phyloP scores from a whole-genome alignment of 1,284 basidiomycete genomes.

The Puccinia horiana region DNA sequence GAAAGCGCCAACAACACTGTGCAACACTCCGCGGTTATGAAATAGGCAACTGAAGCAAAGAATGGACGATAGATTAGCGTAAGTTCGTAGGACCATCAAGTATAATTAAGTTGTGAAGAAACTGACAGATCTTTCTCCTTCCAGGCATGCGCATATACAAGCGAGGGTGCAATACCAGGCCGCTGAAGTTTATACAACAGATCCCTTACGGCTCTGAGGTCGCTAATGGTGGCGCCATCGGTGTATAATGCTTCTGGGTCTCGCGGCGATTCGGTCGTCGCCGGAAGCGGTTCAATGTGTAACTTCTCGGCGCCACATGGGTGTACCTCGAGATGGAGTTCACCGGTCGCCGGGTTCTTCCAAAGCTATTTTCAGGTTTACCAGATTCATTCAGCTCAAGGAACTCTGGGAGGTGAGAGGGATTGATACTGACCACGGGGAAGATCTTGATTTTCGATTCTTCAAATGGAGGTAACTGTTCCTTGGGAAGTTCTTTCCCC shows the following conservation, averaged over 20 bases:
- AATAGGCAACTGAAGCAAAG: slow-evolving; percentile 56
- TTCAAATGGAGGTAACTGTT: slow-evolving; percentile 73
- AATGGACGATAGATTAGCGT: background rate
- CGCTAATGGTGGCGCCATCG: slow-evolving; percentile 70
- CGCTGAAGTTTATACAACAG: slow-evolving; percentile 76
- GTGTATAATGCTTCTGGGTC: slow-evolving; percentile 67
- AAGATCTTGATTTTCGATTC: slow-evolving; percentile 71
- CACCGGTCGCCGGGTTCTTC: slow-evolving; percentile 79
- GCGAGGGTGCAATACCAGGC: slow-evolving; percentile 71
- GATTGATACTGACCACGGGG: slow-evolving; percentile 65
- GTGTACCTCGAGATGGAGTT: slow-evolving; percentile 69
- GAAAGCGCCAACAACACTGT: slow-evolving; percentile 76
- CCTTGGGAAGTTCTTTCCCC: slow-evolving; percentile 68
- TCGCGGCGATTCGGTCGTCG: slow-evolving; percentile 65
- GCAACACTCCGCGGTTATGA: slow-evolving; percentile 69
- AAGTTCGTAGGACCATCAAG: background rate
- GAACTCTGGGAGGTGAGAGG: background rate
- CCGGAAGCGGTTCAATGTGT: slow-evolving; percentile 68
- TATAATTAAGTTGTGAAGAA: background rate
- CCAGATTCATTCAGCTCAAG: background rate
- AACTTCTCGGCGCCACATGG: slow-evolving; percentile 56
- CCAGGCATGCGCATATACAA: slow-evolving; percentile 65
- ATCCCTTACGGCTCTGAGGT: slow-evolving; percentile 71
- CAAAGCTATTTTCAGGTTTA: slow-evolving; percentile 64
- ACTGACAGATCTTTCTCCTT: slow-evolving; percentile 66